phyloP scores from a whole-genome alignment of 1,139 yeast genomes.

The Suhomyces guaymorum region DNA sequence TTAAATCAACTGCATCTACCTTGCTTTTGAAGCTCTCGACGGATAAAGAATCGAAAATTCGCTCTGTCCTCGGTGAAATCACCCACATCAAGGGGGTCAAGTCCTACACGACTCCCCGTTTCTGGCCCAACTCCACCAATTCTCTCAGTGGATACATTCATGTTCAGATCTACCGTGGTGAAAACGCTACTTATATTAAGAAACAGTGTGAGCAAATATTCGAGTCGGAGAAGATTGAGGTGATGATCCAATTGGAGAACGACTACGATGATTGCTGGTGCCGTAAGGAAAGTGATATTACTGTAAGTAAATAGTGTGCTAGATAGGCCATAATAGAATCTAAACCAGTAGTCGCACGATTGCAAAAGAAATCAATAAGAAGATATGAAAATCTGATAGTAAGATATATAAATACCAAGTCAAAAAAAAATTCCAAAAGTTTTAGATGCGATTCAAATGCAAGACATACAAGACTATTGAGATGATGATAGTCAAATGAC shows the following conservation, averaged over 20 bases:
- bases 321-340: no score
- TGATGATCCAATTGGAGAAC: conserved; percentile 61
- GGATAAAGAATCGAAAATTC: conserved; percentile 56
- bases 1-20: conserved; percentile 76
- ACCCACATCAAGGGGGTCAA: conserved; percentile 74
- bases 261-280: conserved; percentile 66
- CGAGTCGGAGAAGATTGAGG: conserved; percentile 38
- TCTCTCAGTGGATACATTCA: conserved; percentile 59
- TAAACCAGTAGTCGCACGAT: no score
- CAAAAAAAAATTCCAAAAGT: no score
- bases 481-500: no score
- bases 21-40: conserved; percentile 63
- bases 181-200: conserved; percentile 61
- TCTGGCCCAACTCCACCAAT: conserved; percentile 72
- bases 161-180: conserved; percentile 67
- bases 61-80: conserved; percentile 67
- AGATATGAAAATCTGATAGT: no score
- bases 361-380: no score
- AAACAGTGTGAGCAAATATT: conserved; percentile 58
- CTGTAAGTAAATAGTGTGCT: not conserved
- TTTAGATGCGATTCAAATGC: no score
- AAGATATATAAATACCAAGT: no score
- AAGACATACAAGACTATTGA: no score
- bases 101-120: conserved; percentile 84
- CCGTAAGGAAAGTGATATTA: conserved; percentile 19